phyloP scores from a whole-genome alignment of 176 grass and related monocot genomes.

The Phragmites australis region DNA sequence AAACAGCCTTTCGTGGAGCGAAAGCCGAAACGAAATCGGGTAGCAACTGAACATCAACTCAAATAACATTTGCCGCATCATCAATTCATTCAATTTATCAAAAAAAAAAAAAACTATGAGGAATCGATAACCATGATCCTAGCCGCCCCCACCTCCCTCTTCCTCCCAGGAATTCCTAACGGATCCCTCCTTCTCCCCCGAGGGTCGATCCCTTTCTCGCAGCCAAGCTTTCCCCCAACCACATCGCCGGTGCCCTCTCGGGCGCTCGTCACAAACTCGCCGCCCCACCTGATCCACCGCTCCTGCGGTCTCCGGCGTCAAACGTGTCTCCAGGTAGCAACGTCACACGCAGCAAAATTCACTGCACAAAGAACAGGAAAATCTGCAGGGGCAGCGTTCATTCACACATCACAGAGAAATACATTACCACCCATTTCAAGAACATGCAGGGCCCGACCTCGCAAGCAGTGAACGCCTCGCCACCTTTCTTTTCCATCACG shows the following conservation, averaged over 20 bases:
- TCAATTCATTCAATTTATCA: not conserved
- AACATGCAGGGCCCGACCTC: no score
- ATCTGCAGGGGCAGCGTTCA: not conserved
- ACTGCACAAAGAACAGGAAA: not conserved
- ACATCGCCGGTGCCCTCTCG: not conserved
- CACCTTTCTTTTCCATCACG: not conserved
- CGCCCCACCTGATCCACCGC: conserved; percentile 6
- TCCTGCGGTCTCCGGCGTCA: not conserved
- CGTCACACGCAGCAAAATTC: not conserved
- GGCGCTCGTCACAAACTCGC: not conserved
- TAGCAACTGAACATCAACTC: not conserved
- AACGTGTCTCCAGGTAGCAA: not conserved
- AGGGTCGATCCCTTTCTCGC: not conserved
- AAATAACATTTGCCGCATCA: not conserved
- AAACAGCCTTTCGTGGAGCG: conserved; percentile 17
- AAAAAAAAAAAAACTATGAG: not conserved
- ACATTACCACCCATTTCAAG: not conserved
- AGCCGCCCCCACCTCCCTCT: not conserved
- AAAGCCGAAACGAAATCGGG: conserved; percentile 6
- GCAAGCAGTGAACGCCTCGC: not conserved
- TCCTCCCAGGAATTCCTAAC: not conserved
- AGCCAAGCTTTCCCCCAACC: not conserved
- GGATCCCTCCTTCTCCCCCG: not conserved
- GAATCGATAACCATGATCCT: not conserved
- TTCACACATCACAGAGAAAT: not conserved